These are phyloP conservation scores for Kodamaea restingae DNA, from an alignment of 805 yeast genomes.

Conservation along the genomic window DNA sequence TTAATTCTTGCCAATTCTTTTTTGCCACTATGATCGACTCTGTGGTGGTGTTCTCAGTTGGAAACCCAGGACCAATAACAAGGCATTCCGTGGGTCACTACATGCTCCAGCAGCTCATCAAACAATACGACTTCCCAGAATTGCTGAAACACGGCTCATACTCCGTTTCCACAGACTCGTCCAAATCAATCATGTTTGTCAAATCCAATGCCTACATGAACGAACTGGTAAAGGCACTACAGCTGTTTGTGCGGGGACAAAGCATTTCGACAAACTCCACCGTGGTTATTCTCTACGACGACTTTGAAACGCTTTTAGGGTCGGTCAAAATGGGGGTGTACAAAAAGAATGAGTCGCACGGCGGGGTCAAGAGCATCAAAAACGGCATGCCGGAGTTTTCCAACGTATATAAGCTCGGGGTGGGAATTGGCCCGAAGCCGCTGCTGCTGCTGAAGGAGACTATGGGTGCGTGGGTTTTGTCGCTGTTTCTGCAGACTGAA, in stretches of 20 bases:
- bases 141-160: conserved; percentile 26
- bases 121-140: conserved; percentile 26
- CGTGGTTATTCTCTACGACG: conserved; percentile 32
- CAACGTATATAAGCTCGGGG: conserved; percentile 28
- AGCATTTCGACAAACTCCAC: conserved; percentile 12
- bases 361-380: conserved; percentile 31
- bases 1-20: background rate
- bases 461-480: conserved; percentile 42
- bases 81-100: conserved; percentile 42
- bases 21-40: conserved; percentile 6
- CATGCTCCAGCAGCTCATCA: conserved; percentile 24
- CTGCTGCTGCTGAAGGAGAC: conserved; percentile 27
- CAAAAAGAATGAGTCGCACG: conserved; percentile 38
- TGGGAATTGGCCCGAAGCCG: conserved; percentile 43
- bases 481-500: conserved; percentile 27
- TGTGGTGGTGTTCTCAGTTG: conserved; percentile 28
- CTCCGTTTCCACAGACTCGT: conserved; percentile 20
- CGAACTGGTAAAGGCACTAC: conserved; percentile 32
- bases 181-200: conserved; percentile 24
- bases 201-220: conserved; percentile 40
- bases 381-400: conserved; percentile 7
- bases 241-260: conserved; percentile 21
- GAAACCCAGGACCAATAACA: conserved; percentile 38
- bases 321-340: conserved; percentile 25
- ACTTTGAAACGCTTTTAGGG: conserved; percentile 34